phyloP scores from a whole-genome alignment of 352 stramenopile species.

The Globisporangium middletonii region DNA sequence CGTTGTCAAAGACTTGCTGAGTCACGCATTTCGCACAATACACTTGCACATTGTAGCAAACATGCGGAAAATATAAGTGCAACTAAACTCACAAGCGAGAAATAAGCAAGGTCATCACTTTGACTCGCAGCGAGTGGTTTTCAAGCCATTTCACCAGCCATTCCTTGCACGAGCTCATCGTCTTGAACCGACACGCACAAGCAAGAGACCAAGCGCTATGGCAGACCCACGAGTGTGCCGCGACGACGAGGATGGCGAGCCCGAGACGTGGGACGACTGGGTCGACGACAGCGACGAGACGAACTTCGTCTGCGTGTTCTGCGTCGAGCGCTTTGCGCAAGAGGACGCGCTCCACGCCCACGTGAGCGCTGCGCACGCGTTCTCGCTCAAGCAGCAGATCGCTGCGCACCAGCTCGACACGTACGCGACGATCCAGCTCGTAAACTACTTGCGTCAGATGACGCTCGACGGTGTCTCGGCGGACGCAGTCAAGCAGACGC shows the following conservation, averaged over 20 bases:
- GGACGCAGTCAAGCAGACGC: constrained; percentile 37
- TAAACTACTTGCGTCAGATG: constrained; percentile 67
- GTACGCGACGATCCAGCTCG: constrained; percentile 73
- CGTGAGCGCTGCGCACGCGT: constrained; percentile 41
- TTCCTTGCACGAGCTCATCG: neutral
- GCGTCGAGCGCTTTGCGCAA: constrained; percentile 30
- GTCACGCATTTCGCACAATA: too few species aligned
- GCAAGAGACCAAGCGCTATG: neutral
- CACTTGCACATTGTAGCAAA: neutral
- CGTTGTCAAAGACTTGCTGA: too few species aligned
- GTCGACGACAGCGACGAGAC: constrained; percentile 52
- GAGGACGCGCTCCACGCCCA: constrained; percentile 60
- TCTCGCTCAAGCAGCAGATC: constrained; percentile 57
- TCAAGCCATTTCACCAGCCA: constrained; percentile 7
- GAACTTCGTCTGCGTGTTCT: constrained; percentile 71
- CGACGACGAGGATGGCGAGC: constrained; percentile 25
- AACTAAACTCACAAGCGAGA: neutral
- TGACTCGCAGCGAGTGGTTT: constrained; percentile 5
- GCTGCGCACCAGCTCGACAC: constrained; percentile 49
- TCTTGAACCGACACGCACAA: neutral
- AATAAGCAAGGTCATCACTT: neutral
- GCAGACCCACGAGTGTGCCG: constrained; percentile 13
- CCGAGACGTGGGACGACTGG: constrained; percentile 84
- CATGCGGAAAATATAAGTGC: neutral
- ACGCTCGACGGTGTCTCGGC: constrained; percentile 28